A percentile compares a stretch with the other conserved stretches of the same genome.
These are phyloP conservation scores for Kuraishia cidri DNA, from an alignment of 805 yeast species.

Conservation along the genomic window DNA sequence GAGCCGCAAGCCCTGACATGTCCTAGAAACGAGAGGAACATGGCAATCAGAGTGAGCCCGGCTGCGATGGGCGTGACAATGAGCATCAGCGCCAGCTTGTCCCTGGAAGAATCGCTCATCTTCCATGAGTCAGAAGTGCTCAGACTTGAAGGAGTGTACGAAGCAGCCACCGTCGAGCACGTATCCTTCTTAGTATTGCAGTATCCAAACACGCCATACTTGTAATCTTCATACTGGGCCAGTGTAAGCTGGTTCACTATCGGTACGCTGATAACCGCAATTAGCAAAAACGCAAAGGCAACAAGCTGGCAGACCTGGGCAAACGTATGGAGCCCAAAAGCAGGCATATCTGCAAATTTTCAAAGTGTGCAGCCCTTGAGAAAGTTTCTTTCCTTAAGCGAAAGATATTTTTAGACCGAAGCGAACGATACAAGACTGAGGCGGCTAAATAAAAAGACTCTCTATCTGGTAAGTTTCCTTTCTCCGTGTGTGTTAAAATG, in stretches of 20 bases:
- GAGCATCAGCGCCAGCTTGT: slow-evolving; percentile 42
- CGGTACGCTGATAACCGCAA: slow-evolving; percentile 58
- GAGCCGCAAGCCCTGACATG: slow-evolving; percentile 11
- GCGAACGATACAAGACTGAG: too few species aligned
- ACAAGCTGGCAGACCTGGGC: slow-evolving; percentile 36
- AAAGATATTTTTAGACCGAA: too few species aligned
- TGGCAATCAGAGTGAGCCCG: slow-evolving; percentile 43
- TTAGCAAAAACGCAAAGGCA: slow-evolving; percentile 53
- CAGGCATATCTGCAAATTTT: too few species aligned
- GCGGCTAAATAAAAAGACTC: too few species aligned
- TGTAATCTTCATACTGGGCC: slow-evolving; percentile 32
- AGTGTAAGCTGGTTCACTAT: slow-evolving; percentile 37
- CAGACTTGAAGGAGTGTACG: slow-evolving; percentile 21
- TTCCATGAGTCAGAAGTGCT: slow-evolving; percentile 33
- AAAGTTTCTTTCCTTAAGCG: too few species aligned
- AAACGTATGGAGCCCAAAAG: slow-evolving; percentile 9
- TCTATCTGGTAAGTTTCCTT: too few species aligned
- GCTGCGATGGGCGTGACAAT: slow-evolving; percentile 62
- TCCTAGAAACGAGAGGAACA: slow-evolving; percentile 25
- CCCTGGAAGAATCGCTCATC: slow-evolving; percentile 34
- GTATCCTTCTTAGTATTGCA: slow-evolving; percentile 25
- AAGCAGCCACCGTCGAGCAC: slow-evolving; percentile 37
- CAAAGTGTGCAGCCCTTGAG: too few species aligned
- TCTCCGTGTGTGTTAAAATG: too few species aligned
- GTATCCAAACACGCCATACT: slow-evolving; percentile 63